Evolutionary conservation across 495 filamentous ascomycete species (phyloP), one percentile per base, ranked within the genome.

Genomic region (Penicillium argentinense): DNA sequence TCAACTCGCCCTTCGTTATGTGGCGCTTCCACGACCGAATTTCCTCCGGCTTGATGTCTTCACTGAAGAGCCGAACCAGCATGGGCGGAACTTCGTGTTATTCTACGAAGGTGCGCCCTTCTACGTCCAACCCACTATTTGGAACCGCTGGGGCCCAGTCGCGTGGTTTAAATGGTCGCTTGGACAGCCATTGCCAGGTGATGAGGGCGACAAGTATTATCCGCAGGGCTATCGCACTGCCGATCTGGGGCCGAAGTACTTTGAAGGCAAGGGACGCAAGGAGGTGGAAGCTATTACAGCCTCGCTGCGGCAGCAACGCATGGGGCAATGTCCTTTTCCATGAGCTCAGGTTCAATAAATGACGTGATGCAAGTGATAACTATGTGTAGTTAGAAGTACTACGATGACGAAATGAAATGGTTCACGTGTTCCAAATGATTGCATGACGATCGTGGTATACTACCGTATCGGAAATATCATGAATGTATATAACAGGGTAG

Each of bases 161-260:
- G 79, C 78, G 0, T 80, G 71, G 73, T 39, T 74, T 8, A 61
- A 66, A 14, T 71, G 82, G 65, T 22, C 70, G 1, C 50, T 76
- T 17, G 81, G 83, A 0, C 66, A 73, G 13, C 77, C 80, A 11
- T 39, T 83, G 12, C 84, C 84, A 0, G 84, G 83, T 4, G 78
- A 81, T 47, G 62, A 76, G 29, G 78, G 77, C 0, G 69, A 78
- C 11, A 72, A 69, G 42, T 83, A 77, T 54, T 71, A 74, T 57
- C 81, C 83, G 0, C 46, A 76, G n/a, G 83, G 84, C 0, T 86
- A 80, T 56, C 54, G 71, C 14, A 68, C 80, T 21, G 57, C 69
- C 11, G 80, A 86, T 13, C 47, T 85, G n/a, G 83, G 83, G 0
- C 83, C 84, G 0, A 63, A 61, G 22, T 69, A 64, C 12, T 72